phyloP scores from a whole-genome alignment of 495 filamentous ascomycete species.

The Aspergillus wentii region DNA sequence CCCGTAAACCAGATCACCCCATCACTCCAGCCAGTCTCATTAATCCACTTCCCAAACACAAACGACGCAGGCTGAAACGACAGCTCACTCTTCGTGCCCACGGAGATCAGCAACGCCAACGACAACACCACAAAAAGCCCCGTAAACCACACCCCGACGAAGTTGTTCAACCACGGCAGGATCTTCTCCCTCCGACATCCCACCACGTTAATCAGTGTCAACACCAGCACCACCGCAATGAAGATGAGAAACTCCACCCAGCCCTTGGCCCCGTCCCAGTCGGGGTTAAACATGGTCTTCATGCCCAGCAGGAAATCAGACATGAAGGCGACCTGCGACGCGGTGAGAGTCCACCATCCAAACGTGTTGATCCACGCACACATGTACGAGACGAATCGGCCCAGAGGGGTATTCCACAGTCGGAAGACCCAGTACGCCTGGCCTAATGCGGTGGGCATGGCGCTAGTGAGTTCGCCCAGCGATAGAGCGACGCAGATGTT shows the following conservation, averaged over 20 bases:
- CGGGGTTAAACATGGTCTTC: conserved; percentile 37
- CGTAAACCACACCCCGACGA: conserved; percentile 43
- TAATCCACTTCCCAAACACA: conserved; percentile 54
- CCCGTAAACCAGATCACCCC: conserved; percentile 61
- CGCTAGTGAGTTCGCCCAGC: conserved; percentile 40
- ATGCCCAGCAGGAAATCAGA: conserved; percentile 42
- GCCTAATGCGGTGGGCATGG: conserved; percentile 42
- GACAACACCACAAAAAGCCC: conserved; percentile 40
- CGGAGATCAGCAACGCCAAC: conserved; percentile 38
- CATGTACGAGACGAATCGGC: conserved; percentile 39
- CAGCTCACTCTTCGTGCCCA: conserved; percentile 31
- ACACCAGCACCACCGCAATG: conserved; percentile 29
- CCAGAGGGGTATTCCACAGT: conserved; percentile 28
- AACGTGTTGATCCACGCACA: conserved; percentile 47
- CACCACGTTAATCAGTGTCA: conserved; percentile 40
- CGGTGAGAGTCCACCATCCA: conserved; percentile 44
- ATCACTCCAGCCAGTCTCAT: conserved; percentile 58
- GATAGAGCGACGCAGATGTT: conserved; percentile 42
- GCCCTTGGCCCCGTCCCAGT: conserved; percentile 33
- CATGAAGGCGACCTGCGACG: conserved; percentile 44
- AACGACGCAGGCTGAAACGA: conserved; percentile 40
- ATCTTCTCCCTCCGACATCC: conserved; percentile 39
- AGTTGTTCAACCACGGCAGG: conserved; percentile 44
- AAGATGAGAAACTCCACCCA: conserved; percentile 45
- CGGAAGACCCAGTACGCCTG: conserved; percentile 42